Conservation (phyloP, 805 yeast species). For the Kazachstania bromeliacearum region DNA sequence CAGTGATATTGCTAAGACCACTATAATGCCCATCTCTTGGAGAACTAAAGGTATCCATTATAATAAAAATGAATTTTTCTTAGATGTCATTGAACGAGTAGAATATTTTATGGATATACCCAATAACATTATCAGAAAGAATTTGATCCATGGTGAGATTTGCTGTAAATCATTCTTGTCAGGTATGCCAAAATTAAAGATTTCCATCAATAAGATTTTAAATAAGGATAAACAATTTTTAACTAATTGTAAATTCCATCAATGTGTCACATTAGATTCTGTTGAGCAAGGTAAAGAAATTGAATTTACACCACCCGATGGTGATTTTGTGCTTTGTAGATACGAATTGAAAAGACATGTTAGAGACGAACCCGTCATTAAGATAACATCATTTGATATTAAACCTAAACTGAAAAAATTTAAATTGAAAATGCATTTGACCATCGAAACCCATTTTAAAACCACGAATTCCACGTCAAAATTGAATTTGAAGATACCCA, state of each 20-base stretch:
- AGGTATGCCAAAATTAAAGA: slow-evolving; percentile 79
- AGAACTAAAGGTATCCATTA: slow-evolving; percentile 84
- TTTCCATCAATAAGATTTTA: slow-evolving; percentile 64
- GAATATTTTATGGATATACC: slow-evolving; percentile 58
- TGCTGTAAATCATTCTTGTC: slow-evolving; percentile 66
- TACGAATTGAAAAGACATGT: slow-evolving; percentile 30
- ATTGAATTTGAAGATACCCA: slow-evolving; percentile 26
- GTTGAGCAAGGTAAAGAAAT: slow-evolving; percentile 47
- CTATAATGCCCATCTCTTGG: slow-evolving; percentile 79
- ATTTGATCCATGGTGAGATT: slow-evolving; percentile 64
- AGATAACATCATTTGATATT: slow-evolving; percentile 18
- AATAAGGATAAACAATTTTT: slow-evolving; percentile 35
- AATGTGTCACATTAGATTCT: slow-evolving; percentile 69
- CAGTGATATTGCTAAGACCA: slow-evolving; percentile 64
- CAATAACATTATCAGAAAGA: slow-evolving; percentile 49
- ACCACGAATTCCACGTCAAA: slow-evolving; percentile 29
- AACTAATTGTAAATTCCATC: slow-evolving; percentile 74
- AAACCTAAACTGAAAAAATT: slow-evolving; percentile 21
- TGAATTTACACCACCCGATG: slow-evolving; percentile 85
- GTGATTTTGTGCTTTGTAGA: slow-evolving; percentile 53
- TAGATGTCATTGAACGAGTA: slow-evolving; percentile 72
- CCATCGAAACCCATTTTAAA: slow-evolving; percentile 28
- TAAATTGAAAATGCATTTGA: slow-evolving; percentile 17
- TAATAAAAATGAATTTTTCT: slow-evolving; percentile 80
- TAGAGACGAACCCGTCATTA: slow-evolving; percentile 32